These are phyloP conservation scores for Chalciporus chontae DNA, from an alignment of 768 basidiomycete species.

Conservation along the genomic window DNA sequence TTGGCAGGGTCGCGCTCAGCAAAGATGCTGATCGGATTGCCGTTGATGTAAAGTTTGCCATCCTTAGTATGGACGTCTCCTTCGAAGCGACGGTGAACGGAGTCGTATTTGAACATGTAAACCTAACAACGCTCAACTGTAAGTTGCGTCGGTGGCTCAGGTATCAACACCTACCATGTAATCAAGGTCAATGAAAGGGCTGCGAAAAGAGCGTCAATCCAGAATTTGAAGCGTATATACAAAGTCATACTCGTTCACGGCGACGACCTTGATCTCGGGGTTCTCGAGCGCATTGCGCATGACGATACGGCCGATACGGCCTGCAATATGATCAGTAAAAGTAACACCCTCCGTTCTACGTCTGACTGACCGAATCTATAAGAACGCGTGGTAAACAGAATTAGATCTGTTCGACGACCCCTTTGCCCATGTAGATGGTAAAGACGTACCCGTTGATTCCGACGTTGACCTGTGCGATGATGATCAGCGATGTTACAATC, in stretches of 20 bases:
- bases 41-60: constrained; percentile 86
- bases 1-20: constrained; percentile 82
- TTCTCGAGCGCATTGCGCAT: constrained; percentile 86
- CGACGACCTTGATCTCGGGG: constrained; percentile 78
- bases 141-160: not conserved
- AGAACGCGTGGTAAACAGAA: constrained; percentile 2
- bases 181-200: constrained; percentile 94
- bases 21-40: constrained; percentile 73
- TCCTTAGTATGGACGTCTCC: constrained; percentile 79
- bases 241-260: constrained; percentile 82
- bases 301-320: constrained; percentile 99
- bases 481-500: constrained; percentile 2
- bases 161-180: constrained; percentile 74
- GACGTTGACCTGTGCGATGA: constrained; percentile 60
- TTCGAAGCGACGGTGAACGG: constrained; percentile 90
- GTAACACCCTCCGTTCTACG: not conserved
- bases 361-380: constrained; percentile 64
- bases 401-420: constrained; percentile 12
- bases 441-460: constrained; percentile 89
- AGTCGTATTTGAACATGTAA: constrained; percentile 99
- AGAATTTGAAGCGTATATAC: not conserved
- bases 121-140: constrained; percentile 45
- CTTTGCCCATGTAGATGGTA: not conserved
- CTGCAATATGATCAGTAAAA: constrained; percentile 33
- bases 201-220: constrained; percentile 28